These are phyloP conservation scores for Aschersonia sp. DNA, from an alignment of 2,329 filamentous ascomycete species.

Conservation along the genomic window DNA sequence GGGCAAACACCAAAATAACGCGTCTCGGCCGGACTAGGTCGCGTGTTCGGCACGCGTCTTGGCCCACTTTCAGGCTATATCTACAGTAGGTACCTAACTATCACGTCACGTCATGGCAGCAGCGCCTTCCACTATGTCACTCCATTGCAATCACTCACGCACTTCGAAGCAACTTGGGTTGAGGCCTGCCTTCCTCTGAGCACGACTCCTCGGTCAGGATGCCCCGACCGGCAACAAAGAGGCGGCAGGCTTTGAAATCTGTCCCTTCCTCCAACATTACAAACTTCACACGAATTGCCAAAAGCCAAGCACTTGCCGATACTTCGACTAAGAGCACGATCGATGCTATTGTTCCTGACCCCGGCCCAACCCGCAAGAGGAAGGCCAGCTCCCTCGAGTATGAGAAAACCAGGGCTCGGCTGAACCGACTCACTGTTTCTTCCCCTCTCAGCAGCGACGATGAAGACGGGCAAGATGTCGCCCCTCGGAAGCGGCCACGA, in stretches of 20 bases:
- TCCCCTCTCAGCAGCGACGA: constrained; percentile 20
- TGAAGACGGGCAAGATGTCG: constrained; percentile 6
- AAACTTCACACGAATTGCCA: constrained; percentile 33
- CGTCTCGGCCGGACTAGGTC: too few species aligned
- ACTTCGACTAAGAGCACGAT: constrained; percentile 19
- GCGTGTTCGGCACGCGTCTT: too few species aligned
- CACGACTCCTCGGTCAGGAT: not conserved
- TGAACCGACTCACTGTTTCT: constrained; percentile 14
- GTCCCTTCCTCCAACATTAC: constrained; percentile 17
- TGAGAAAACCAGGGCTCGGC: constrained; percentile 10
- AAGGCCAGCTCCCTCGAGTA: constrained; percentile 16
- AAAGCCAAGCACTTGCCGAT: constrained; percentile 16
- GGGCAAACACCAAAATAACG: too few species aligned
- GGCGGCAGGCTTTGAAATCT: constrained; percentile 5
- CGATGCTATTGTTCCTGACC: constrained; percentile 11
- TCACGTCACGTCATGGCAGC: too few species aligned
- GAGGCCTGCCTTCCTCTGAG: too few species aligned
- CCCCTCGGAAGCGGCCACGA: constrained; percentile 4
- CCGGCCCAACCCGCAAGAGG: constrained; percentile 18
- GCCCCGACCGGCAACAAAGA: constrained; percentile 4
- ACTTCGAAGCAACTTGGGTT: not conserved
- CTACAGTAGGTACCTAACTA: too few species aligned
- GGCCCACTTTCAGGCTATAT: too few species aligned
- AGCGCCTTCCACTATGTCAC: too few species aligned
- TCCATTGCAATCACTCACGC: not conserved